Evolutionary conservation across 202 grass and related monocot genomes (phyloP).

Genomic region (Cymbopogon flexuosus): DNA sequence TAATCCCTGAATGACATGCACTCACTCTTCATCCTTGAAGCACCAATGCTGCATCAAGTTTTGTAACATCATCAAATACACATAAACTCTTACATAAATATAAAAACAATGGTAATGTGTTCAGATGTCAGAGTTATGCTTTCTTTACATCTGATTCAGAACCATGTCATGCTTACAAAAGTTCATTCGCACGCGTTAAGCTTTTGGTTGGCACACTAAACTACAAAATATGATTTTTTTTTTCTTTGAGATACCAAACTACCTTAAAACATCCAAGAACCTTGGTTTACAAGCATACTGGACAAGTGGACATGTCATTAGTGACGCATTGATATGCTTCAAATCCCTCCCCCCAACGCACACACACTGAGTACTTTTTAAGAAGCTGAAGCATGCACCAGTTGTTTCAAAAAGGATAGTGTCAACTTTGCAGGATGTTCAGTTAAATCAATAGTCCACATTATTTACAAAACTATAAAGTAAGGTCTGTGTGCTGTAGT

Average conservation of each 20-base stretch:
- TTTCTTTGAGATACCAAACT: background rate
- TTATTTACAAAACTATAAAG: constrained; percentile 14
- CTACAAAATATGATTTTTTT: background rate
- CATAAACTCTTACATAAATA: constrained; percentile 3
- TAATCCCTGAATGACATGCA: constrained; percentile 71
- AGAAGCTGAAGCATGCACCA: background rate
- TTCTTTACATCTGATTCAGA: constrained; percentile 16
- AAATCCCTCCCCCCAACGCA: background rate
- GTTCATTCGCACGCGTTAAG: background rate
- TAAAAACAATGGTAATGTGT: constrained; percentile 24
- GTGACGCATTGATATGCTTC: constrained; percentile 13
- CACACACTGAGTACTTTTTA: background rate
- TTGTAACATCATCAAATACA: constrained; percentile 25
- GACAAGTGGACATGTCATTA: background rate
- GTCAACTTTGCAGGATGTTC: background rate
- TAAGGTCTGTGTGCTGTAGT: background rate
- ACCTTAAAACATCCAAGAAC: background rate
- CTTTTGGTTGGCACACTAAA: background rate
- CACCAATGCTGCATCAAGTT: constrained; percentile 79
- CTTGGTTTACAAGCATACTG: background rate
- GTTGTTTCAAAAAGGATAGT: background rate
- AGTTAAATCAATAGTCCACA: constrained; percentile 8
- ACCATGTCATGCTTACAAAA: constrained; percentile 3
- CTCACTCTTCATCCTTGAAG: constrained; percentile 91
- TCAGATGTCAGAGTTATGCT: background rate